A percentile compares a stretch with the other conserved stretches of the same genome.
Evolutionary conservation across 352 stramenopile genomes (phyloP).

Genomic region (Nothophytophthora sp.): DNA sequence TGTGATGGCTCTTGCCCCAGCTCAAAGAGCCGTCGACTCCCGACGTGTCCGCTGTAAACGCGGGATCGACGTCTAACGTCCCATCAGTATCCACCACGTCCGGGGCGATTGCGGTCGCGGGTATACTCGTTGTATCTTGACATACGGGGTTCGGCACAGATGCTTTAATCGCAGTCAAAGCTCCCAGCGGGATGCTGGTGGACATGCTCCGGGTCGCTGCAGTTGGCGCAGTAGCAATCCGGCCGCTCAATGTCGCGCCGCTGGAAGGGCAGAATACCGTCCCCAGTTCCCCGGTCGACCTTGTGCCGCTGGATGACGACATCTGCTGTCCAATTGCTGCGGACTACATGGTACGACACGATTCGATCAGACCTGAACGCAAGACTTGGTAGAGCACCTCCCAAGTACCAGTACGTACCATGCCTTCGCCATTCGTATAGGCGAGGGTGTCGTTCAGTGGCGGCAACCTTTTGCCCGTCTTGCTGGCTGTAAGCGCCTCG

Average conservation of each 20-base stretch:
- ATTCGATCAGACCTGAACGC: not conserved
- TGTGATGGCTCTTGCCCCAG: not conserved
- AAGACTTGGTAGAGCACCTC: not conserved
- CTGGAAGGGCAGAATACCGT: conserved; percentile 3
- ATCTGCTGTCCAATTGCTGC: conserved; percentile 3
- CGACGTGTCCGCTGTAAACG: not conserved
- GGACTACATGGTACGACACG: conserved; percentile 3
- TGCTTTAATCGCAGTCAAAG: too few relatives aligned
- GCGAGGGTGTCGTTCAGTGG: conserved; percentile 22
- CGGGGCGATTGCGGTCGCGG: too few relatives aligned
- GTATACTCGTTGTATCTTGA: too few relatives aligned
- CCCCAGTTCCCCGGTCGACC: conserved; percentile 21
- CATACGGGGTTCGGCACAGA: too few relatives aligned
- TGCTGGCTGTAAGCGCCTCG: conserved; percentile 31
- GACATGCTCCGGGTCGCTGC: conserved; percentile 6
- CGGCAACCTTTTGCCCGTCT: conserved; percentile 44
- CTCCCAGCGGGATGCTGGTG: not conserved
- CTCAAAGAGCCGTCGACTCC: not conserved
- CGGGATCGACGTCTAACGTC: too few relatives aligned
- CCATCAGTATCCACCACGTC: too few relatives aligned
- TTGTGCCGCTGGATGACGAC: conserved; percentile 3
- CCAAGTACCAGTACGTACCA: not conserved
- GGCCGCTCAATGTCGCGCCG: not conserved
- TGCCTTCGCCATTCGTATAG: not conserved
- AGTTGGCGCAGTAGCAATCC: conserved; percentile 22